Evolutionary conservation across 2,329 filamentous ascomycete genomes (phyloP).

Genomic region (Aspergillus hortae): DNA sequence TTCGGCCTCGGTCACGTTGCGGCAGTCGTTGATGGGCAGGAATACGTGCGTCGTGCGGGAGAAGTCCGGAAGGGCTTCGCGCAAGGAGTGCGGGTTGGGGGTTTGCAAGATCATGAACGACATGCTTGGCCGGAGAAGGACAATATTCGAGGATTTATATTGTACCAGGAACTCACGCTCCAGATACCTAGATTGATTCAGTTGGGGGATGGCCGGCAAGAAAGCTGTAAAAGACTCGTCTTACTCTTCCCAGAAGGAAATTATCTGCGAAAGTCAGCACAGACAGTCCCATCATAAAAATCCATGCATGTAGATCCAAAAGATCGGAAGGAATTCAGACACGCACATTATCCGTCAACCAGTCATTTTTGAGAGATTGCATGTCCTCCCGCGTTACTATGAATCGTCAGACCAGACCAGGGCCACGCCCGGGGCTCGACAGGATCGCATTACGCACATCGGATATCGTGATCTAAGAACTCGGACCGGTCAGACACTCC

Average conservation of each 20-base stretch:
- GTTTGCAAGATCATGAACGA: slow-evolving; percentile 84
- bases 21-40: slow-evolving; percentile 88
- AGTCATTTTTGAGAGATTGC: slow-evolving; percentile 83
- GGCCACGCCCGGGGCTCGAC: background rate
- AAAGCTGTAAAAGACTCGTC: slow-evolving; percentile 17
- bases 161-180: slow-evolving; percentile 80
- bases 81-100: slow-evolving; percentile 53
- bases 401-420: slow-evolving; percentile 12
- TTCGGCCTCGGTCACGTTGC: slow-evolving; percentile 72
- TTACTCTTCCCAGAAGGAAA: slow-evolving; percentile 97
- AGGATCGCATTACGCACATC: slow-evolving; percentile 48
- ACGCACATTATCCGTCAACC: slow-evolving; percentile 90
- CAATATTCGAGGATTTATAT: slow-evolving; percentile 79
- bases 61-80: slow-evolving; percentile 77
- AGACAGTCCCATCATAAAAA: slow-evolving; percentile 1
- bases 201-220: background rate
- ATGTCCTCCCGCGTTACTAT: slow-evolving; percentile 86
- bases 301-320: no score
- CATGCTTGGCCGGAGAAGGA: slow-evolving; percentile 89
- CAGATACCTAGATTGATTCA: slow-evolving; percentile 57
- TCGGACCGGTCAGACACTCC: slow-evolving; percentile 12
- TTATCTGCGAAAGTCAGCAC: slow-evolving; percentile 59
- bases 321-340: background rate
- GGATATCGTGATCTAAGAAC: slow-evolving; percentile 59
- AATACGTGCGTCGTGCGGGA: slow-evolving; percentile 83